phyloP scores from a whole-genome alignment of 495 filamentous ascomycete species.

The Xylaria longipes region DNA sequence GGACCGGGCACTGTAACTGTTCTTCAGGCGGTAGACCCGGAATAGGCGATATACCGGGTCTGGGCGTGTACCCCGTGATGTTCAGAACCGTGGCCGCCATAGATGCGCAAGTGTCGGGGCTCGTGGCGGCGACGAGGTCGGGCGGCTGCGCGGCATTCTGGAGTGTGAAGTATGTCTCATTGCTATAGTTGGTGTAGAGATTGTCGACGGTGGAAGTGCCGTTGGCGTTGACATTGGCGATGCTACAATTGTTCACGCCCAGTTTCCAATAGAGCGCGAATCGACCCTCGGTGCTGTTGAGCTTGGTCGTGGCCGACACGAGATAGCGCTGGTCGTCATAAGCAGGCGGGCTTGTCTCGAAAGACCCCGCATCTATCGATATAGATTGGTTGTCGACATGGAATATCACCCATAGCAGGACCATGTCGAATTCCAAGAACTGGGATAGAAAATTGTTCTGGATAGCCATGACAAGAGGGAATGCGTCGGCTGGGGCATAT shows the following conservation, averaged over 20 bases:
- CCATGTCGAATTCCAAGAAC: not conserved
- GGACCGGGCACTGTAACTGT: not conserved
- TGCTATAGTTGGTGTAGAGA: not conserved
- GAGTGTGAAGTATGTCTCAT: not conserved
- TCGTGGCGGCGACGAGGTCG: not conserved
- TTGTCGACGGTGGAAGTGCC: not conserved
- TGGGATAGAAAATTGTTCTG: not conserved
- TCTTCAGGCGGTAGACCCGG: not conserved
- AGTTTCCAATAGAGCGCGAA: not conserved
- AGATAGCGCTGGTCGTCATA: not conserved
- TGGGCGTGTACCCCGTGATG: not conserved
- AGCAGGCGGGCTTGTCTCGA: not conserved
- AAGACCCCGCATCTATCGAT: not conserved
- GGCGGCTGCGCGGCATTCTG: not conserved
- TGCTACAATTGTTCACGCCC: not conserved
- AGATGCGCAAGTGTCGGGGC: not conserved
- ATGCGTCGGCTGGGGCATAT: not conserved
- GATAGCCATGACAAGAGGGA: not conserved
- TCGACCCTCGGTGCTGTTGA: not conserved
- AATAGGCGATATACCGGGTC: not conserved
- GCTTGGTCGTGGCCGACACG: not conserved
- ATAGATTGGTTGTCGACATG: not conserved
- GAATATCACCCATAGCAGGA: not conserved
- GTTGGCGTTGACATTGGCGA: not conserved
- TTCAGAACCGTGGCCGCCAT: not conserved